Percentiles rank a stretch among this genome's conserved stretches.
These are phyloP conservation scores for Rutidosis leptorrhynchoides DNA, from an alignment of 129 eudicot genomes.

Conservation along the genomic window DNA sequence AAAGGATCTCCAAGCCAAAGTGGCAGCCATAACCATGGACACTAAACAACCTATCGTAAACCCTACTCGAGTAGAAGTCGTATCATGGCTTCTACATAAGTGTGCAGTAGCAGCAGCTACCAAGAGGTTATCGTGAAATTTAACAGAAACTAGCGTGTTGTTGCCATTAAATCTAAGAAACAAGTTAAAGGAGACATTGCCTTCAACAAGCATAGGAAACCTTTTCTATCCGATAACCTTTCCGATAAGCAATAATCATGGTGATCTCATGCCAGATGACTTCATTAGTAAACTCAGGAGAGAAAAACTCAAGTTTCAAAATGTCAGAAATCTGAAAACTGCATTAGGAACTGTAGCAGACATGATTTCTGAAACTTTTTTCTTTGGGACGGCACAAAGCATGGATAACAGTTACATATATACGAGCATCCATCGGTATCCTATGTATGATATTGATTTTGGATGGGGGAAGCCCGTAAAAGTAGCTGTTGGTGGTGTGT, in stretches of 20 bases:
- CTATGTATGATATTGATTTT: no score
- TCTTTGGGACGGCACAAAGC: background rate
- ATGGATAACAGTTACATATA: background rate
- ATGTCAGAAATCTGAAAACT: background rate
- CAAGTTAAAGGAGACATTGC: background rate
- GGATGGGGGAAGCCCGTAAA: slow-evolving; percentile 15
- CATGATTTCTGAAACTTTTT: background rate
- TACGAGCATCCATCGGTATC: background rate
- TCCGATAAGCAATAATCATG: background rate
- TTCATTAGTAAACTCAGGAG: background rate
- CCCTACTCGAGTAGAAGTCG: slow-evolving; percentile 18
- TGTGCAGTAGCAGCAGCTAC: background rate
- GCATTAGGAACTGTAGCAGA: no score
- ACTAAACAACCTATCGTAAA: background rate
- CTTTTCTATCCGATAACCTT: background rate
- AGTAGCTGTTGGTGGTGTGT: background rate
- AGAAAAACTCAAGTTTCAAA: background rate
- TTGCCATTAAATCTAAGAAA: background rate
- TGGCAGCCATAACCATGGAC: background rate
- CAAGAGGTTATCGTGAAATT: background rate
- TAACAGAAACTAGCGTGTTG: no score
- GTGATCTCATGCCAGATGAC: background rate
- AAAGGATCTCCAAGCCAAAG: slow-evolving; percentile 1
- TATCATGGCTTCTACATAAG: background rate
- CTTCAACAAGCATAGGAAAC: background rate